These are phyloP conservation scores for Diplodia seriata DNA, from an alignment of 2,329 filamentous ascomycete species.

Conservation along the genomic window DNA sequence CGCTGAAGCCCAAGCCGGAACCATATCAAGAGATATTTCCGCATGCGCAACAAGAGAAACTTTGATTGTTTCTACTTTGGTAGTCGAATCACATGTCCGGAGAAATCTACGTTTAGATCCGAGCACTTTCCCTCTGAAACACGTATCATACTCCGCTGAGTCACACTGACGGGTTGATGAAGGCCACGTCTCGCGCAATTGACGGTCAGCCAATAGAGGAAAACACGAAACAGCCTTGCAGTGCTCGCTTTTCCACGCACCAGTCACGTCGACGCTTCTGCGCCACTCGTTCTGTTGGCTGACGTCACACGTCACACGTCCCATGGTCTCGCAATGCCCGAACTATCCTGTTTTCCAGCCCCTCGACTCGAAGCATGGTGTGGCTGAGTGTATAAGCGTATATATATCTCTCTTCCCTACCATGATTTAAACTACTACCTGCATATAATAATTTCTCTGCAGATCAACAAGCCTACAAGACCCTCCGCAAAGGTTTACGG, in stretches of 20 bases:
- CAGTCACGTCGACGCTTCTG: slow-evolving; percentile 4
- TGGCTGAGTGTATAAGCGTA: slow-evolving; percentile 6
- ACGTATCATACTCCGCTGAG: too few relatives aligned
- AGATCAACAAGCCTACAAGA: neutral
- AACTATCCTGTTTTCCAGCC: slow-evolving; percentile 24
- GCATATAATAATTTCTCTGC: neutral
- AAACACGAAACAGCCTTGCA: neutral
- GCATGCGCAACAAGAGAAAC: too few relatives aligned
- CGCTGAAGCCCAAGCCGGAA: neutral
- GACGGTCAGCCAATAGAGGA: neutral
- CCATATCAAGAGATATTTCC: neutral
- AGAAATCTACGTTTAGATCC: too few relatives aligned
- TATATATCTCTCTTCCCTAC: neutral
- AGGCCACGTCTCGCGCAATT: neutral
- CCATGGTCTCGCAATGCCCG: neutral
- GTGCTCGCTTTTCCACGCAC: slow-evolving; percentile 1
- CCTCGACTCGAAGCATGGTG: neutral
- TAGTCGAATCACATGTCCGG: too few relatives aligned
- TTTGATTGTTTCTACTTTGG: neutral
- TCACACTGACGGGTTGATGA: neutral
- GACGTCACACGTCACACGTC: slow-evolving; percentile 29
- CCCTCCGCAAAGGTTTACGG: neutral
- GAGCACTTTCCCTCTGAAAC: too few relatives aligned
- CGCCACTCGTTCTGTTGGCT: slow-evolving; percentile 6
- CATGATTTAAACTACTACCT: neutral